Evolutionary conservation across 1,284 basidiomycete species (phyloP), one percentile per base, ranked within the genome.

Genomic region (Marasmius sp.): DNA sequence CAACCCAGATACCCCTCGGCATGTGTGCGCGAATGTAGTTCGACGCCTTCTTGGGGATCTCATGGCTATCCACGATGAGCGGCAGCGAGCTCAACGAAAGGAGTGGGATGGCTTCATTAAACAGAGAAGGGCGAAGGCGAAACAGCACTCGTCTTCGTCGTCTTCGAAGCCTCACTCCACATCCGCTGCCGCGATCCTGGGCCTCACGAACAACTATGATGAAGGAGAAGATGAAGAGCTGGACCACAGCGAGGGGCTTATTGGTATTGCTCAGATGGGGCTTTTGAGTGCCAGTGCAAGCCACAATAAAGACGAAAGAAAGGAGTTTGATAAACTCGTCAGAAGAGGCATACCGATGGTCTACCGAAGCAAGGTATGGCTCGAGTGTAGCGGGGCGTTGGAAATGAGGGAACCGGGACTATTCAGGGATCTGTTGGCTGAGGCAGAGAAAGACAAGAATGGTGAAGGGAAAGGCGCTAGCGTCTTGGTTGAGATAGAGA

Each of bases 361-460:
- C 41, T 96, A 97, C 71, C 85, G 97, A 8, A 83, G 91, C 34
- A 95, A 97, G 71, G 84, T 94, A 45, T 96, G 94, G 93, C 76
- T 91, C 60, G 97, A 99, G 77, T 97, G 94, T 72, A 94, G 91
- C 62, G 95, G 95, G 0, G 95, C 91, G 0, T 80, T 93, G 68
- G 95, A 98, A 73, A 89, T 95, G 78, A 86, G 88, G 61, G 95
- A 98, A 69, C 97, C 97, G 0, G 97, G 97, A 2, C 75, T 93
- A 62, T 99, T 98, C 72, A 81, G 85, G 57, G 97, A 98, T 72
- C 76, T 98, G 61, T 78, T 97, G 27, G 81, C 81, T 0, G 85
- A 88, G 65, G 79, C 77, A 33, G 80, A 81, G 37, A 84, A 58
- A 49, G 60, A 61, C 45, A 61, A 52, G 48, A 37, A 48, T 37